phyloP scores from a whole-genome alignment of 352 stramenopile genomes.

The Peronospora tabacina region DNA sequence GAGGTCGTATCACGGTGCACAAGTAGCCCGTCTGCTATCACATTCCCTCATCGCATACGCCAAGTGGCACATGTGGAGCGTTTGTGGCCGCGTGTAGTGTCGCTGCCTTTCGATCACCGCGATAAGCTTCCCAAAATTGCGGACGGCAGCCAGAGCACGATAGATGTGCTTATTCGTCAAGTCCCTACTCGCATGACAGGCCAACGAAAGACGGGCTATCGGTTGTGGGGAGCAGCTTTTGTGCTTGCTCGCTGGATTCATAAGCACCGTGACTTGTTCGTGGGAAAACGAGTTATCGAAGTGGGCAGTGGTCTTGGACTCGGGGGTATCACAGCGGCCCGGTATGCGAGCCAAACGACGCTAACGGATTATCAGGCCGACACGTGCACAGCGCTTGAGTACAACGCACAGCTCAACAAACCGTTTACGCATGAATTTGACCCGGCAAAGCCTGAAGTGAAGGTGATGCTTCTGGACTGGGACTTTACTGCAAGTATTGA shows the following conservation, averaged over 20 bases:
- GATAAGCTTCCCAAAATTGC: constrained; percentile 27
- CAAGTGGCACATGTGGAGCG: constrained; percentile 54
- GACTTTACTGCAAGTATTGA: constrained; percentile 63
- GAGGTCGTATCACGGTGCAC: constrained; percentile 63
- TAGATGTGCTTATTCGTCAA: constrained; percentile 69
- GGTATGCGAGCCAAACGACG: constrained; percentile 50
- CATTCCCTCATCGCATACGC: constrained; percentile 55
- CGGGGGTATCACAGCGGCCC: constrained; percentile 64
- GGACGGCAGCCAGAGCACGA: constrained; percentile 19
- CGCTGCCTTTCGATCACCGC: constrained; percentile 52
- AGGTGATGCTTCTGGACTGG: constrained; percentile 66
- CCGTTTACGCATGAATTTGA: constrained; percentile 65
- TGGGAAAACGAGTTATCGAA: constrained; percentile 64
- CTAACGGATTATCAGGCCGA: constrained; percentile 84
- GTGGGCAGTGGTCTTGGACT: constrained; percentile 79
- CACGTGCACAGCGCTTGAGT: constrained; percentile 62
- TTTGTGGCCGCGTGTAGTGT: constrained; percentile 43
- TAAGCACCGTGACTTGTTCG: constrained; percentile 64
- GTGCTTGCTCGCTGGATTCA: constrained; percentile 80
- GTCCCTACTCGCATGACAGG: constrained; percentile 79
- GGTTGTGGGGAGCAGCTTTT: constrained; percentile 76
- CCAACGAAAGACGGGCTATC: constrained; percentile 79
- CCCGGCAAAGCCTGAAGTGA: constrained; percentile 38
- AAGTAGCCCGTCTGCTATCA: constrained; percentile 50
- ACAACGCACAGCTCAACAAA: constrained; percentile 75